Conservation (phyloP, 2,329 filamentous ascomycete genomes). For the Sporothrix humicola region DNA sequence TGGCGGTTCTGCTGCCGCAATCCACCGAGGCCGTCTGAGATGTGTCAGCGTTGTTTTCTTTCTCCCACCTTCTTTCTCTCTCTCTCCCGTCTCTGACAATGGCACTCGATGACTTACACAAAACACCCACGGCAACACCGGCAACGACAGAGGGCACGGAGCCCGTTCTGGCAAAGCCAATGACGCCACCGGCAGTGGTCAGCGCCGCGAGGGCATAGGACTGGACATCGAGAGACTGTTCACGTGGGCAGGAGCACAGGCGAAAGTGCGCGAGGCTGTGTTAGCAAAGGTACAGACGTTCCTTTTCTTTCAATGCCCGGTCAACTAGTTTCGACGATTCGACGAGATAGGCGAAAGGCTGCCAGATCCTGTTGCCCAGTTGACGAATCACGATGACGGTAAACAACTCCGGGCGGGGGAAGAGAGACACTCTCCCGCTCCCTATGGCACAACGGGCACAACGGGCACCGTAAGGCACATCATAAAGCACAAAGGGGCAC, state of each 20-base stretch:
- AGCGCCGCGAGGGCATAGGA: slow-evolving; percentile 80
- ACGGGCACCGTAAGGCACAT: not conserved
- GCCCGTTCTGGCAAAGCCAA: slow-evolving; percentile 82
- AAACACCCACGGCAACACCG: slow-evolving; percentile 77
- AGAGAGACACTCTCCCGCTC: slow-evolving; percentile 17
- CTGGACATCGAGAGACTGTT: slow-evolving; percentile 52
- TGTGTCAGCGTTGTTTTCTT: not conserved
- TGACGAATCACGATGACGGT: not conserved
- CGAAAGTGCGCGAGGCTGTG: slow-evolving; percentile 22
- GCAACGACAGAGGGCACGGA: slow-evolving; percentile 87
- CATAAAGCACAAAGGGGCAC: not conserved
- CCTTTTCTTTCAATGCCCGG: not conserved
- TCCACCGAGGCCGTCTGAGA: slow-evolving; percentile 74
- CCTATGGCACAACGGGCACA: not conserved
- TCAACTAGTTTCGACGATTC: not conserved
- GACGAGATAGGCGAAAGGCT: slow-evolving; percentile 6
- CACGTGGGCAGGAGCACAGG: not conserved
- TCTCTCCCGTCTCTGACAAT: too few species aligned
- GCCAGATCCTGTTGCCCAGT: not conserved
- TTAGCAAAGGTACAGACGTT: slow-evolving; percentile 5
- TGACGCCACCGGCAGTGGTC: slow-evolving; percentile 84
- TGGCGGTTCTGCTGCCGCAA: slow-evolving; percentile 77
- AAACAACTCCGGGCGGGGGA: not conserved
- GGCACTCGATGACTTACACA: slow-evolving; percentile 53
- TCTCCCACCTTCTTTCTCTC: too few species aligned